Base-by-base conservation (phyloP, 108 stramenopile species). In the Halocafeteria seosinensis region DNA sequence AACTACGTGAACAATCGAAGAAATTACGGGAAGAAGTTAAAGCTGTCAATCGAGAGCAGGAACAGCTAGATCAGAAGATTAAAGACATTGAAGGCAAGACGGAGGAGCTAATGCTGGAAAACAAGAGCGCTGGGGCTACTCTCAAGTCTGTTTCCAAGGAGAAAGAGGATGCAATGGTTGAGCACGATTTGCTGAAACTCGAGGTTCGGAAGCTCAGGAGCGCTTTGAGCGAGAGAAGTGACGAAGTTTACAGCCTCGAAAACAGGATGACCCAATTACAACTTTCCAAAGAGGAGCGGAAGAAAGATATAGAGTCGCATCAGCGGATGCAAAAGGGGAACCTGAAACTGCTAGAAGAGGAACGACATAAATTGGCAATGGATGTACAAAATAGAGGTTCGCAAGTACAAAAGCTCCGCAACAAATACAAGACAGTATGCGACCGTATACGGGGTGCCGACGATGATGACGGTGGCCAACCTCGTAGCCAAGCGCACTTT, bases 121-220 rank as follows among this genome's bases (percentile, higher is more conserved):
- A 79, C 67, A 53, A 67, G 34, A 66, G 78, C 35, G 82, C 79
- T 38, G 87, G 85, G 55, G 61, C 52, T 42, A 63, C 55, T 27
- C 66, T 87, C 1, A 74, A 76, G 50, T 65, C 62, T 37, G 57
- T 66, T 25, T 32, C 69, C 6, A 38, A 67, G 30, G 67, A 61
- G 28, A 76, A 77, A 62, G 80, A 83, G 65, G 80, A 83, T 55
- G 65, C 71, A 31, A 80, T 82, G 83, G 87, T 88, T 1, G 62
- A 70, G 27, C 72, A 84, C 73, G 87, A 88, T 68, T 61, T 87
- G 32, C 70, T 87, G 50, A 38, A 75, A 9, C 77, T 88, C 32
- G 86, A 88, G 62, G 81, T 87, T 17, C 70, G 78, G 55, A 73
- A 81, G 35, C 65, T 83, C 9, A 50, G 86, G 47, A 86, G 79